Conservation (phyloP, 208 protist genomes). For the Acanthamoeba triangularis region DNA sequence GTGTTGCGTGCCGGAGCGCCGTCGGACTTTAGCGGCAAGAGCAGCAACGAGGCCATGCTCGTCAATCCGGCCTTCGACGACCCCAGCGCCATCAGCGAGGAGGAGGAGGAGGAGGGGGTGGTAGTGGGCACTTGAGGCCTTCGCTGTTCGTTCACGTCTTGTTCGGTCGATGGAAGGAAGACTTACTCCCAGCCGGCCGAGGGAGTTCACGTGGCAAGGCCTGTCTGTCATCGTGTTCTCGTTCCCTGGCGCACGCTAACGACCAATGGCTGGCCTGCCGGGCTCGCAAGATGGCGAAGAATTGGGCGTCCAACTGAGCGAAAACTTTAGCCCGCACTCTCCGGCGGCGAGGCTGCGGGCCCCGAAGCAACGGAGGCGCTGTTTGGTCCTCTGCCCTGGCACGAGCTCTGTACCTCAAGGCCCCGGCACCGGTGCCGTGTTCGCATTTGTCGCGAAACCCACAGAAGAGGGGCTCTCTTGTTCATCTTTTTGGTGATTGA, state of each 20-base stretch:
- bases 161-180: too few species aligned
- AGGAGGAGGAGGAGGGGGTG: background rate
- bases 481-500: background rate
- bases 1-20: background rate
- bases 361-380: background rate
- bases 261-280: background rate
- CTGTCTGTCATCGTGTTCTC: background rate
- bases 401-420: too few species aligned
- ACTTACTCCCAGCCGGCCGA: too few species aligned
- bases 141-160: too few species aligned
- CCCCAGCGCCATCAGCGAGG: background rate
- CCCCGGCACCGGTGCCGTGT: too few species aligned
- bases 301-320: background rate
- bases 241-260: background rate
- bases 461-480: too few species aligned
- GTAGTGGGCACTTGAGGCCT: background rate
- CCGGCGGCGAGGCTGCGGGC: background rate
- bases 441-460: too few species aligned
- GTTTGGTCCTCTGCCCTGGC: too few species aligned
- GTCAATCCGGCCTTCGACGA: background rate
- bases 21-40: background rate
- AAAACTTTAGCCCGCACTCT: background rate
- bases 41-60: background rate
- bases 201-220: too few species aligned
- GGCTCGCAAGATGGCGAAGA: background rate